These are phyloP conservation scores for Candida palmyrensis DNA, from an alignment of 805 yeast species.

Conservation along the genomic window DNA sequence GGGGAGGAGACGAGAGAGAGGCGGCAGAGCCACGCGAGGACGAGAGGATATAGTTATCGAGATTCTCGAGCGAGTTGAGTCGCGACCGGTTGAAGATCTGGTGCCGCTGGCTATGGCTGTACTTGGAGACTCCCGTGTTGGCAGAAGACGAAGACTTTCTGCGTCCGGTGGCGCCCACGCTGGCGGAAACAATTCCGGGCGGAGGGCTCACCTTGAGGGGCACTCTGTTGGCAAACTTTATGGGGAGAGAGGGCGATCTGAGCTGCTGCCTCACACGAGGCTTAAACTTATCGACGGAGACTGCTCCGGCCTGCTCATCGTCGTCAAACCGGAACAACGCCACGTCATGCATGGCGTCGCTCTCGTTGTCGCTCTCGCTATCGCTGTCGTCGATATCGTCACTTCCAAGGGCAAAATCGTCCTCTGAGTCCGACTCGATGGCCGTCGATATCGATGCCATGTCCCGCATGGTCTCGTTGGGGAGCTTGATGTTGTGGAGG, in stretches of 20 bases:
- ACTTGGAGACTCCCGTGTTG: constrained; percentile 12
- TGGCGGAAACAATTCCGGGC: constrained; percentile 14
- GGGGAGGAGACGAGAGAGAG: constrained; percentile 32
- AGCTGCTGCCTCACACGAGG: constrained; percentile 2
- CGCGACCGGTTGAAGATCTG: constrained; percentile 34
- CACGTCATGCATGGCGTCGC: constrained; percentile 18
- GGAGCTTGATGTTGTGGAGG: constrained; percentile 43
- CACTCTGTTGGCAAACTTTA: constrained; percentile 39
- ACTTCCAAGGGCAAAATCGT: constrained; percentile 14
- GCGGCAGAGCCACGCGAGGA: constrained; percentile 33
- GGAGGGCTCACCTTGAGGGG: constrained; percentile 37
- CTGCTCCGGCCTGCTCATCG: constrained; percentile 20
- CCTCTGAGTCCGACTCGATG: constrained; percentile 28
- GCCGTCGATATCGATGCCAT: constrained; percentile 14
- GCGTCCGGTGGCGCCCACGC: constrained; percentile 16
- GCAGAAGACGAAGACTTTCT: constrained; percentile 23
- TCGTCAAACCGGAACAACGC: constrained; percentile 15
- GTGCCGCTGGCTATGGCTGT: constrained; percentile 20
- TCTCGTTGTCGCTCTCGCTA: constrained; percentile 34
- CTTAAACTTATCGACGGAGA: constrained; percentile 7
- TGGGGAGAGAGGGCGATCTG: constrained; percentile 22
- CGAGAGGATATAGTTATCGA: constrained; percentile 37
- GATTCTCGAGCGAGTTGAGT: constrained; percentile 36
- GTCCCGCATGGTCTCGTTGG: constrained; percentile 33
- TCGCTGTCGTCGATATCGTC: constrained; percentile 27